phyloP scores from a whole-genome alignment of 768 basidiomycete genomes.

The Albatrellus ellisii region DNA sequence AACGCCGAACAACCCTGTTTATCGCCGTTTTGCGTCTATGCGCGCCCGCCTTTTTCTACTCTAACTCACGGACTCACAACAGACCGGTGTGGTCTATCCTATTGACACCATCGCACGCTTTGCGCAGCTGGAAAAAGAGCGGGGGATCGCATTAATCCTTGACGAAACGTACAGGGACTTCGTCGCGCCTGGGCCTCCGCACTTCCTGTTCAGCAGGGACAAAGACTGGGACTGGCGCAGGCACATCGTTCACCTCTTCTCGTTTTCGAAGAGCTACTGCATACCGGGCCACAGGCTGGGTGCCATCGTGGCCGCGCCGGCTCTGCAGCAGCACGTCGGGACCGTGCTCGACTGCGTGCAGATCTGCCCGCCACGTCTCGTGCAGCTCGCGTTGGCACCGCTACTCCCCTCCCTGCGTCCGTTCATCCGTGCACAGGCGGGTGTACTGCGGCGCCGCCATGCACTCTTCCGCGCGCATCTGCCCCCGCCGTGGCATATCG shows the following conservation, averaged over 20 bases:
- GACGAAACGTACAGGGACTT: slow-evolving; percentile 90
- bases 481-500: slow-evolving; percentile 44
- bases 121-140: slow-evolving; percentile 37
- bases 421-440: slow-evolving; percentile 39
- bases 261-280: slow-evolving; percentile 71
- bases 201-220: slow-evolving; percentile 32
- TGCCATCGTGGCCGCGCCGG: slow-evolving; percentile 46
- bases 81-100: slow-evolving; percentile 64
- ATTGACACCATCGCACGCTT: slow-evolving; percentile 44
- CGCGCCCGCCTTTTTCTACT: not conserved
- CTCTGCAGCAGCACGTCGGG: slow-evolving; percentile 35
- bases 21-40: slow-evolving; percentile 9
- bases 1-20: slow-evolving; percentile 65
- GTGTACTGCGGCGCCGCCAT: slow-evolving; percentile 37
- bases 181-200: slow-evolving; percentile 34
- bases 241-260: slow-evolving; percentile 57
- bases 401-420: slow-evolving; percentile 38
- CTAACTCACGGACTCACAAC: not conserved
- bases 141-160: slow-evolving; percentile 53
- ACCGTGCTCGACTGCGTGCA: slow-evolving; percentile 71
- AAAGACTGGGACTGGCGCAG: slow-evolving; percentile 37
- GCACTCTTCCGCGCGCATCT: slow-evolving; percentile 37
- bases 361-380: slow-evolving; percentile 63
- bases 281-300: slow-evolving; percentile 80
- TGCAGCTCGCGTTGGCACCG: slow-evolving; percentile 51